A percentile compares a stretch with the other conserved stretches of the same genome.
phyloP scores from a whole-genome alignment of 169 alveolate genomes.

The Eimeria tenella region DNA sequence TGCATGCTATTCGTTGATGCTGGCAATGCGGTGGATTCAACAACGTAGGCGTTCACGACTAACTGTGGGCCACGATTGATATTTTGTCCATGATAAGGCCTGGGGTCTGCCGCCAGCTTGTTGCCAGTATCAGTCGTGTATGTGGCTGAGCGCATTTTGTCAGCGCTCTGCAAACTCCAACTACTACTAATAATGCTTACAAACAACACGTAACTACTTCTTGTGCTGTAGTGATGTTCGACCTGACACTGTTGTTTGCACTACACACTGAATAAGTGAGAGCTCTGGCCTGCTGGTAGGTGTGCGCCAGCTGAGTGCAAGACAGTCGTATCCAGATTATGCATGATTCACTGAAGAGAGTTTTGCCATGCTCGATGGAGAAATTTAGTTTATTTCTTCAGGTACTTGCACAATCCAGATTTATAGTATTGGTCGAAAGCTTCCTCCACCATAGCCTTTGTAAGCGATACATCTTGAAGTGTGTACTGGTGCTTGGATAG shows the following conservation, averaged over 20 bases:
- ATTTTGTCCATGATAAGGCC: neutral
- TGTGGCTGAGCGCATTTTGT: slow-evolving; percentile 28
- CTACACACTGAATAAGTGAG: too few species aligned
- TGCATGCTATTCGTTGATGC: slow-evolving; percentile 9
- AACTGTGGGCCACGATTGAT: neutral
- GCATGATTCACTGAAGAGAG: too few species aligned
- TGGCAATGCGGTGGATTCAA: neutral
- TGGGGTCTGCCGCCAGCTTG: slow-evolving; percentile 24
- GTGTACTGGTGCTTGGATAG: slow-evolving; percentile 78
- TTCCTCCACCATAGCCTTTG: slow-evolving; percentile 76
- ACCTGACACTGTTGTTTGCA: too few species aligned
- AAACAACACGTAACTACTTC: too few species aligned
- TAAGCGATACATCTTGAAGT: slow-evolving; percentile 77
- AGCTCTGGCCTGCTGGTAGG: too few species aligned
- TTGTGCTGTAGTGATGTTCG: too few species aligned
- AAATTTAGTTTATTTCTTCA: slow-evolving; percentile 7
- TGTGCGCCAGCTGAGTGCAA: too few species aligned
- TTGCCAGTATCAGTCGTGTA: neutral
- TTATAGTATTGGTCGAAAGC: slow-evolving; percentile 77
- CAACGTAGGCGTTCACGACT: neutral
- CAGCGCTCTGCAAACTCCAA: neutral
- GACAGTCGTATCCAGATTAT: too few species aligned
- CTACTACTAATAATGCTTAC: too few species aligned
- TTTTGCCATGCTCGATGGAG: too few species aligned
- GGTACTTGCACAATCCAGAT: slow-evolving; percentile 79